These are phyloP conservation scores for Keqinozyma sinolaborantium DNA, from an alignment of 1,139 yeast genomes.

Conservation along the genomic window DNA sequence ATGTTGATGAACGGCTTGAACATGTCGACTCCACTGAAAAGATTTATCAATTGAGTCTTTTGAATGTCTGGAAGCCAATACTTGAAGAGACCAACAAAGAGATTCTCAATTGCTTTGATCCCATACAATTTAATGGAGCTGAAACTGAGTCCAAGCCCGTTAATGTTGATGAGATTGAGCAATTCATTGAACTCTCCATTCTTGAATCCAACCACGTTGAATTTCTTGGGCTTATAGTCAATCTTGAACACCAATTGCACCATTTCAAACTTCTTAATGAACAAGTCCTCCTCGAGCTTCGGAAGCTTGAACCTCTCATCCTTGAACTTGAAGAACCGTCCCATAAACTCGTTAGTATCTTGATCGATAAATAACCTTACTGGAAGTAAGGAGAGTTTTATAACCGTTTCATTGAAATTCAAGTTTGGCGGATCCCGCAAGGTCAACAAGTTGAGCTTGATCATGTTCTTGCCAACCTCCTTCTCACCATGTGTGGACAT, in stretches of 20 bases:
- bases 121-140: conserved; percentile 69
- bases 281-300: conserved; percentile 54
- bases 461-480: conserved; percentile 67
- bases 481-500: conserved; percentile 67
- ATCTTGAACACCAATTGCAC: conserved; percentile 62
- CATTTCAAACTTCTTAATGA: conserved; percentile 59
- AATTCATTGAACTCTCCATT: conserved; percentile 87
- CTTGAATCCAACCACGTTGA: conserved; percentile 77
- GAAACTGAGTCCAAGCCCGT: conserved; percentile 73
- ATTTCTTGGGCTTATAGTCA: conserved; percentile 89
- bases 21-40: conserved; percentile 81
- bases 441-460: conserved; percentile 50
- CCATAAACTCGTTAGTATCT: conserved; percentile 82
- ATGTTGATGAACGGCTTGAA: conserved; percentile 73
- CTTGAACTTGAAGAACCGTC: conserved; percentile 76
- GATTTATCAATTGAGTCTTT: conserved; percentile 71
- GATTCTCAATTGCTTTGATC: conserved; percentile 62
- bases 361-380: conserved; percentile 85
- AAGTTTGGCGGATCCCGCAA: conserved; percentile 51
- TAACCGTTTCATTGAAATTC: conserved; percentile 66
- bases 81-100: conserved; percentile 54
- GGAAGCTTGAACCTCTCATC: conserved; percentile 66
- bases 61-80: conserved; percentile 88
- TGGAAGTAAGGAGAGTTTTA: conserved; percentile 62
- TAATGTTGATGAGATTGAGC: conserved; percentile 82